A percentile compares a stretch with the other conserved stretches of the same genome.
Conservation (phyloP, 257 asterid genomes). For the Solanum virginianum region DNA sequence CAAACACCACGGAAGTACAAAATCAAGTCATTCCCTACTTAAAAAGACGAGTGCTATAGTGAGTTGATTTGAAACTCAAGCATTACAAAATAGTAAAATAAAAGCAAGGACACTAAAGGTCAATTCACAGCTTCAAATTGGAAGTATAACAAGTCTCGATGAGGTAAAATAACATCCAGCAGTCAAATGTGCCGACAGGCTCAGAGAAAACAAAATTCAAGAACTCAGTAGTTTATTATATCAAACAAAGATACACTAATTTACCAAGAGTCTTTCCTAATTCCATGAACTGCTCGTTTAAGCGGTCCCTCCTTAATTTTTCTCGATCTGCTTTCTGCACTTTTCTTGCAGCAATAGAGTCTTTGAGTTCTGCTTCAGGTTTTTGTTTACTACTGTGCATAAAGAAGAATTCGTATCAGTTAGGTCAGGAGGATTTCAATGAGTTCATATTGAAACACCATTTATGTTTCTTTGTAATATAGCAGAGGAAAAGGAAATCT, state of each 20-base stretch:
- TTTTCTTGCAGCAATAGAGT: slow-evolving; percentile 62
- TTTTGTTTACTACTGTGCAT: slow-evolving; percentile 17
- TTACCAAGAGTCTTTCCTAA: slow-evolving; percentile 86
- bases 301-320: slow-evolving; percentile 92
- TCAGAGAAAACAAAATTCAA: background rate
- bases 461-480: background rate
- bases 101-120: background rate
- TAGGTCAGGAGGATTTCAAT: background rate
- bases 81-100: background rate
- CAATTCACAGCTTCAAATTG: background rate
- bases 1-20: background rate
- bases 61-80: background rate
- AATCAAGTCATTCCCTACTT: background rate
- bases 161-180: background rate
- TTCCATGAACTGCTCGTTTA: slow-evolving; percentile 84
- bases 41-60: background rate
- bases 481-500: background rate
- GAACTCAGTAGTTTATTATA: background rate
- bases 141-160: background rate
- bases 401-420: background rate
- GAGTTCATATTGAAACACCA: background rate
- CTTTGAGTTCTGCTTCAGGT: slow-evolving; percentile 57
- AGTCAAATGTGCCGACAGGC: background rate
- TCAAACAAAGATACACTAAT: background rate
- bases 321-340: slow-evolving; percentile 96